Evolutionary conservation across 129 eudicot genomes (phyloP).

Genomic region (Daucus carota): DH1_v3.0 NC_030383.2:58399001-58399500

Average conservation of each 20-base stretch:
- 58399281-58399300: constrained; percentile 81
- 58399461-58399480: constrained; percentile 71
- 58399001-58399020: constrained; percentile 93
- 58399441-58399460: constrained; percentile 93
- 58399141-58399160: constrained; percentile 27
- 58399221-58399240: background rate
- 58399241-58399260: background rate
- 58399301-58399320: constrained; percentile 87
- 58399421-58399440: constrained; percentile 79
- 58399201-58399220: constrained; percentile 7
- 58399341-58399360: constrained; percentile 98
- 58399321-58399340: constrained; percentile 82
- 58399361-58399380: constrained; percentile 89
- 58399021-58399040: constrained; percentile 97
- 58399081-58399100: constrained; percentile 3
- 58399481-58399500: constrained; percentile 79
- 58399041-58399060: constrained; percentile 41
- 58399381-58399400: constrained; percentile 69
- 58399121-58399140: background rate
- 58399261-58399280: constrained; percentile 46
- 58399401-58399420: constrained; percentile 50
- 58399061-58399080: background rate
- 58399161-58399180: constrained; percentile 96
- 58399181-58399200: constrained; percentile 99
- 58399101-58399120: background rate